Evolutionary conservation across 2,329 filamentous ascomycete genomes (phyloP).

Genomic region (Exophiala aquamarina): DNA sequence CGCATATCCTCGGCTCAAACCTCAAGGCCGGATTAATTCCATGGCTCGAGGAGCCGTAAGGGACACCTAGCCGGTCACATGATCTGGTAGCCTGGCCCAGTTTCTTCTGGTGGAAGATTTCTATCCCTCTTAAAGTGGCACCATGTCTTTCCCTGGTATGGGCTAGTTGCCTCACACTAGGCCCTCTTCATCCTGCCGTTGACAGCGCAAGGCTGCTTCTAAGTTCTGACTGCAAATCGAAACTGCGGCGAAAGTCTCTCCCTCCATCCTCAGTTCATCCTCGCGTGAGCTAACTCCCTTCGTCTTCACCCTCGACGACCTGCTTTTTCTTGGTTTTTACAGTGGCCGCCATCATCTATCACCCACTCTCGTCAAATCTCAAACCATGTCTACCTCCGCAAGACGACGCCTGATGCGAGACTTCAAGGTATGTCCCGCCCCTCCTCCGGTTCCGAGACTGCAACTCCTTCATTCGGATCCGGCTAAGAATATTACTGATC

Average conservation of each 20-base stretch:
- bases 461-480: neutral
- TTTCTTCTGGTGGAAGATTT: no score
- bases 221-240: slow-evolving; percentile 2
- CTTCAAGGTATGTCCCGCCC: slow-evolving; percentile 74
- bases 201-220: neutral
- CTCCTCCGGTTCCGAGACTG: slow-evolving; percentile 1
- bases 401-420: slow-evolving; percentile 97
- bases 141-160: no score
- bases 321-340: neutral
- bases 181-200: neutral
- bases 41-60: no score
- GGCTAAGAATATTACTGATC: slow-evolving; percentile 10
- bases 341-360: neutral
- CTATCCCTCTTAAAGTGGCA: no score
- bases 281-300: slow-evolving; percentile 6
- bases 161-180: no score
- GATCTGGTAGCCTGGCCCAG: no score
- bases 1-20: no score
- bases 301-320: neutral
- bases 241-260: slow-evolving; percentile 5
- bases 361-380: slow-evolving; percentile 10
- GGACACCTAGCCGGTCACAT: no score
- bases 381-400: slow-evolving; percentile 83
- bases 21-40: no score
- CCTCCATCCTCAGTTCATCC: neutral